These are phyloP conservation scores for Rheum nobile DNA, from an alignment of 148 eudicot species.

Conservation along the genomic window DNA sequence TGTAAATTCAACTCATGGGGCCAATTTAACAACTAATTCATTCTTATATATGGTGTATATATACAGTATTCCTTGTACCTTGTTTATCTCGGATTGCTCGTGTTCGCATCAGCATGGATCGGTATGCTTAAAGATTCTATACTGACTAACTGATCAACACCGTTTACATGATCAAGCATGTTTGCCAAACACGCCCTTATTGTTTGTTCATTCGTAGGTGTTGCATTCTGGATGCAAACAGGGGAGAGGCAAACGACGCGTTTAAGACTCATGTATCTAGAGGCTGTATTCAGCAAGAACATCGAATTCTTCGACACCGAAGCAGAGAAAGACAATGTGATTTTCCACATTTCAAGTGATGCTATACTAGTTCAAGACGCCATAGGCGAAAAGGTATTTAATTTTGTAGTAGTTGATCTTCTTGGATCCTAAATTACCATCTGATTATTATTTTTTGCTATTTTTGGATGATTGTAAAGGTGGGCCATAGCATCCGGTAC, in stretches of 20 bases:
- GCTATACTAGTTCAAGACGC: conserved; percentile 70
- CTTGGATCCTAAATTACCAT: too few relatives aligned
- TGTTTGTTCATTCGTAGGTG: conserved; percentile 23
- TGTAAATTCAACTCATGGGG: neutral
- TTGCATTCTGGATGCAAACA: conserved; percentile 71
- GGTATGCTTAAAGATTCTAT: conserved; percentile 22
- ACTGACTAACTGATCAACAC: neutral
- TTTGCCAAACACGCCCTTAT: neutral
- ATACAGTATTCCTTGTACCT: conserved; percentile 50
- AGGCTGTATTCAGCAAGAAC: conserved; percentile 43
- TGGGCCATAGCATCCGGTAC: conserved; percentile 58
- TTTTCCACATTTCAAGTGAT: conserved; percentile 57
- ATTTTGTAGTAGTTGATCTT: neutral
- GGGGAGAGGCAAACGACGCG: conserved; percentile 71
- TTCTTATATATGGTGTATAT: conserved; percentile 9
- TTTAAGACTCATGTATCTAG: conserved; percentile 43
- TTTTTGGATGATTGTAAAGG: conserved; percentile 28
- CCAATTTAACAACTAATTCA: neutral
- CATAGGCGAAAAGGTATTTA: conserved; percentile 57
- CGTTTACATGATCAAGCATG: too few relatives aligned
- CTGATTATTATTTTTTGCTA: too few relatives aligned
- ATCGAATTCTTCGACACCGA: conserved; percentile 59
- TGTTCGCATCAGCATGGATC: conserved; percentile 45
- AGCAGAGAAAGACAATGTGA: conserved; percentile 39
- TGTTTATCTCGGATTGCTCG: conserved; percentile 48